Conservation (phyloP, 1,284 basidiomycete species). For the Ustilago lituana region DNA sequence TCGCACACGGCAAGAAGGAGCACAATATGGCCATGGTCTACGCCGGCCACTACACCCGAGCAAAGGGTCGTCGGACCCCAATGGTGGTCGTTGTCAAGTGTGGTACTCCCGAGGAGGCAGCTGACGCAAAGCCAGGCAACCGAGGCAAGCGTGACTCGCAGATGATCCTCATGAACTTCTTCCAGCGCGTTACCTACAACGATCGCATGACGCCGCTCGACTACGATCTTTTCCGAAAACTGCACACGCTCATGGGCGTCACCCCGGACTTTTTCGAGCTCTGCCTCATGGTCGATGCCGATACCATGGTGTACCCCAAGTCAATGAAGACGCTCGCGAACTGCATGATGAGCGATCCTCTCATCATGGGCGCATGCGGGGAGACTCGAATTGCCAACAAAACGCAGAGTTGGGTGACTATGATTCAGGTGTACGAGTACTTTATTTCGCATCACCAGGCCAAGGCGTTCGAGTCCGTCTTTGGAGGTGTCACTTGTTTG, state of each 20-base stretch:
- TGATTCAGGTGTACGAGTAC: slow-evolving; percentile 98
- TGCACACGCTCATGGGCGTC: slow-evolving; percentile 96
- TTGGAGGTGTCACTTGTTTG: slow-evolving; percentile 98
- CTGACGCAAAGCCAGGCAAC: slow-evolving; percentile 94
- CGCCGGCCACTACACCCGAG: slow-evolving; percentile 88
- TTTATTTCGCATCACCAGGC: slow-evolving; percentile 98
- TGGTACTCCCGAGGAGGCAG: slow-evolving; percentile 77
- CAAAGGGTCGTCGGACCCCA: slow-evolving; percentile 83
- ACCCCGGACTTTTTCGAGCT: slow-evolving; percentile 99
- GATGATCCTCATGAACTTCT: slow-evolving; percentile 99
- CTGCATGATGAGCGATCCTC: slow-evolving; percentile 96
- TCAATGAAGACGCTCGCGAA: slow-evolving; percentile 68
- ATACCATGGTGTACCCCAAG: slow-evolving; percentile 71
- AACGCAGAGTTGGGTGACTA: slow-evolving; percentile 90
- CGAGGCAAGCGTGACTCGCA: slow-evolving; percentile 98
- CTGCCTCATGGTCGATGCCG: slow-evolving; percentile 97
- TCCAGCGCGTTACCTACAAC: slow-evolving; percentile 97
- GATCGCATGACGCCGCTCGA: slow-evolving; percentile 98
- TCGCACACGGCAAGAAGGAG: slow-evolving; percentile 86
- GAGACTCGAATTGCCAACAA: slow-evolving; percentile 99
- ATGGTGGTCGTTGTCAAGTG: slow-evolving; percentile 98
- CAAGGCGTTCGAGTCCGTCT: slow-evolving; percentile 98
- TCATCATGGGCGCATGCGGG: slow-evolving; percentile 99
- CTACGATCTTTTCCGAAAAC: slow-evolving; percentile 96
- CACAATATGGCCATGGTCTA: slow-evolving; percentile 98